Percentiles rank a stretch among this genome's conserved stretches.
phyloP scores from a whole-genome alignment of 2,329 filamentous ascomycete species.

The Apiospora marii region DNA sequence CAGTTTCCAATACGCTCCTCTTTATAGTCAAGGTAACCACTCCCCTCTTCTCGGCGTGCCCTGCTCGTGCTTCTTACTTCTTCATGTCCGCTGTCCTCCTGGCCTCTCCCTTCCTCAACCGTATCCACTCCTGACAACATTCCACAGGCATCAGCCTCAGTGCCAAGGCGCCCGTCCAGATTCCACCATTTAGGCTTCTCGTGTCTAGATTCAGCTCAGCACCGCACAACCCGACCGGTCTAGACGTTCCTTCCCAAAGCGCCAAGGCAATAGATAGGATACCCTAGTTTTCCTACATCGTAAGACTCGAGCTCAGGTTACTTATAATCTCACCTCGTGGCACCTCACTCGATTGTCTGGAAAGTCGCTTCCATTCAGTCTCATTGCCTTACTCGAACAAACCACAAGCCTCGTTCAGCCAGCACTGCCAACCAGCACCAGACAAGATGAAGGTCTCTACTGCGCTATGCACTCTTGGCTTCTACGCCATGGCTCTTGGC shows the following conservation, averaged over 20 bases:
- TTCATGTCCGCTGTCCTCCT: background rate
- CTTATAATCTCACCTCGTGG: slow-evolving; percentile 14
- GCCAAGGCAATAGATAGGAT: slow-evolving; percentile 22
- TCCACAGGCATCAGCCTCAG: slow-evolving; percentile 2
- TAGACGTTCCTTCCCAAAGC: background rate
- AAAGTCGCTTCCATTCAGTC: background rate
- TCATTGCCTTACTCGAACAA: background rate
- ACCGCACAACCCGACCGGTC: background rate
- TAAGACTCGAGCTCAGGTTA: background rate
- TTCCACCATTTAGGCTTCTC: slow-evolving; percentile 7
- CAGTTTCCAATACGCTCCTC: background rate
- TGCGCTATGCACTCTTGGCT: background rate
- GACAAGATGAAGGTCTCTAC: slow-evolving; percentile 22
- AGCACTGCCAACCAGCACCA: background rate
- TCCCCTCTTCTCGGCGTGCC: background rate
- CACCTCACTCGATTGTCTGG: slow-evolving; percentile 1
- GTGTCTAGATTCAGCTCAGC: background rate
- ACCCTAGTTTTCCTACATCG: background rate
- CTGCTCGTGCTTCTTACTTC: background rate
- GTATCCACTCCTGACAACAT: slow-evolving; percentile 5
- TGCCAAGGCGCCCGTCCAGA: slow-evolving; percentile 15
- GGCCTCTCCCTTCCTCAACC: background rate
- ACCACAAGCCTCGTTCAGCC: background rate
- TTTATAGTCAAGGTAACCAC: background rate
- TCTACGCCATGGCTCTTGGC: slow-evolving; percentile 15